Conservation (phyloP, 768 basidiomycete species). For the Boletus rubropictus region DNA sequence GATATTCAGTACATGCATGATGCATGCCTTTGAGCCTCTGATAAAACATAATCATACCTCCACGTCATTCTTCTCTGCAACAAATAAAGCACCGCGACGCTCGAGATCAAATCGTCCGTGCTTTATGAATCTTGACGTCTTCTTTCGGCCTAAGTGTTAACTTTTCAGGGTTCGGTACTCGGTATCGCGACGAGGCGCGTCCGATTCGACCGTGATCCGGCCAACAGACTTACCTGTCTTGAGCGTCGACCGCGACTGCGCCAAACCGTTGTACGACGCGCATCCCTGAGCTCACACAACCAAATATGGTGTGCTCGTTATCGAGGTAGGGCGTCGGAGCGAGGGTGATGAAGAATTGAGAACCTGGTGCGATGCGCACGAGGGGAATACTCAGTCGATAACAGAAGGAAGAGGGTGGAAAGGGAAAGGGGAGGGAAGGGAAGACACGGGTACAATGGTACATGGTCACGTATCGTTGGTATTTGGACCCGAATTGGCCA, state of each 20-base stretch:
- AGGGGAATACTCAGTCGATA: too few relatives aligned
- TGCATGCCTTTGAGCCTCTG: not conserved
- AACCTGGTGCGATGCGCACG: slow-evolving; percentile 49
- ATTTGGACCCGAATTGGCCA: slow-evolving; percentile 97
- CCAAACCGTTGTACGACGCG: slow-evolving; percentile 87
- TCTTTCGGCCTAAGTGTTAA: slow-evolving; percentile 46
- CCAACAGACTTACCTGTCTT: too few relatives aligned
- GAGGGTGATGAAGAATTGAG: slow-evolving; percentile 91
- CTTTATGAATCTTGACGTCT: slow-evolving; percentile 89
- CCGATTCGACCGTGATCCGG: not conserved
- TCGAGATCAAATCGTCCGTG: slow-evolving; percentile 26
- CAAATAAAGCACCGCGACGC: not conserved
- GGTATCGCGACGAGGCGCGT: not conserved
- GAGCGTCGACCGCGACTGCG: slow-evolving; percentile 30
- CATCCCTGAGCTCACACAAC: slow-evolving; percentile 88
- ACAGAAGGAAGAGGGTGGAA: too few relatives aligned
- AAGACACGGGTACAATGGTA: not conserved
- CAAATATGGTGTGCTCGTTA: slow-evolving; percentile 84
- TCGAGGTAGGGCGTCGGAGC: slow-evolving; percentile 80
- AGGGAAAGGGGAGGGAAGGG: not conserved
- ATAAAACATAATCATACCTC: not conserved
- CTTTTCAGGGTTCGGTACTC: not conserved
- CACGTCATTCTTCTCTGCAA: not conserved
- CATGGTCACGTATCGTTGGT: slow-evolving; percentile 55
- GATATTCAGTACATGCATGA: not conserved